A percentile compares a stretch with the other conserved stretches of the same genome.
phyloP scores from a whole-genome alignment of 345 rosid genomes.

The Rubroshorea leprosula region DNA sequence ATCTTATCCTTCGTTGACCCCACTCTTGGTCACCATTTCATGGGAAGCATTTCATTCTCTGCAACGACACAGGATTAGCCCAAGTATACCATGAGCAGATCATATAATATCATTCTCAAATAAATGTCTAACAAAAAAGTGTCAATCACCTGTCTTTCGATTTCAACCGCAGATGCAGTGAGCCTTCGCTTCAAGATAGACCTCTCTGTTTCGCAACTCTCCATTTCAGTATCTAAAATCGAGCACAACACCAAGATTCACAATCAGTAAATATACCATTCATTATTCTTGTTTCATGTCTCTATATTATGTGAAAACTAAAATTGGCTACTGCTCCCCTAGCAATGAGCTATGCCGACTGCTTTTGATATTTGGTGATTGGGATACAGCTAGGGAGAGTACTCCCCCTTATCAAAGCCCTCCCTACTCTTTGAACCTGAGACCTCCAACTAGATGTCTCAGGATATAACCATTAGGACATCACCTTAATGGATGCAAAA shows the following conservation, averaged over 20 bases:
- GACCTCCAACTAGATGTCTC: too few relatives aligned
- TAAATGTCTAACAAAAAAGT: neutral
- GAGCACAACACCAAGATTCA: slow-evolving; percentile 12
- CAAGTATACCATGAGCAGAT: neutral
- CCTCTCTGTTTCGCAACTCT: slow-evolving; percentile 63
- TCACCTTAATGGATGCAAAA: too few relatives aligned
- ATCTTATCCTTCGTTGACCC: slow-evolving; percentile 10
- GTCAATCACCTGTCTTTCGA: slow-evolving; percentile 79
- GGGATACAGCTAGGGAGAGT: too few relatives aligned
- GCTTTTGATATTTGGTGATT: too few relatives aligned
- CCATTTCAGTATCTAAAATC: slow-evolving; percentile 60
- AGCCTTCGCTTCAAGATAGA: slow-evolving; percentile 65
- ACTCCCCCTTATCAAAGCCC: too few relatives aligned
- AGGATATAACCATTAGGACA: too few relatives aligned
- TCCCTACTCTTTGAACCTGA: too few relatives aligned
- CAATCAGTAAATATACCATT: neutral
- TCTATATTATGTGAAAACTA: too few relatives aligned
- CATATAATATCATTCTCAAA: slow-evolving; percentile 16
- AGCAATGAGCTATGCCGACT: too few relatives aligned
- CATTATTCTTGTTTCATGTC: too few relatives aligned
- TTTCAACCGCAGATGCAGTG: slow-evolving; percentile 70
- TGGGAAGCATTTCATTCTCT: slow-evolving; percentile 98
- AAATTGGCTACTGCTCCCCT: too few relatives aligned
- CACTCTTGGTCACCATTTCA: slow-evolving; percentile 29
- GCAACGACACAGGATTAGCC: slow-evolving; percentile 30